Conservation (phyloP, 2,329 filamentous ascomycete genomes). For the Lomentospora prolificans region DNA sequence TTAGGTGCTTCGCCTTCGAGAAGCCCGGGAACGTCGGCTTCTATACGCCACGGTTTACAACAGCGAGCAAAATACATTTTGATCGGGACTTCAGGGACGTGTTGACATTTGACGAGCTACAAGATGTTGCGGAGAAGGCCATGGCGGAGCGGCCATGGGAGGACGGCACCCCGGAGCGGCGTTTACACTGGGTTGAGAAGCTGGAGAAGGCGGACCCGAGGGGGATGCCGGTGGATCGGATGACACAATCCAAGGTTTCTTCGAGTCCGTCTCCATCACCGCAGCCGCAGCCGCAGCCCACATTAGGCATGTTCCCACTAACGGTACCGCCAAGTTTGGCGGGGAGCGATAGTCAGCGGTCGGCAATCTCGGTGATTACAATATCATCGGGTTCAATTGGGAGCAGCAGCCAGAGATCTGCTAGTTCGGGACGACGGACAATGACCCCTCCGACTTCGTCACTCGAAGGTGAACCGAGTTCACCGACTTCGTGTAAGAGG, state of each 20-base stretch:
- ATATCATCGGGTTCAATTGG: neutral
- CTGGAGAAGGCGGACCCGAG: conserved; percentile 46
- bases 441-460: conserved; percentile 2
- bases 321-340: neutral
- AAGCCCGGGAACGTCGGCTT: conserved; percentile 59
- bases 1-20: conserved; percentile 72
- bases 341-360: neutral
- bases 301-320: neutral
- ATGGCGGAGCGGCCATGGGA: conserved; percentile 28
- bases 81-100: conserved; percentile 63
- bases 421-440: neutral
- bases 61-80: conserved; percentile 65
- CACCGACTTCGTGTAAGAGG: neutral
- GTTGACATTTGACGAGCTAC: conserved; percentile 59
- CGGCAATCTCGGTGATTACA: neutral
- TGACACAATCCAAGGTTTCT: conserved; percentile 34
- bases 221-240: conserved; percentile 29
- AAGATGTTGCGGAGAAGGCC: conserved; percentile 52
- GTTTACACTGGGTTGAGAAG: conserved; percentile 48
- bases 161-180: conserved; percentile 49
- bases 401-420: neutral
- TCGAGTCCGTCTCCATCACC: conserved; percentile 24
- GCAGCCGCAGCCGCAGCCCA: conserved; percentile 11
- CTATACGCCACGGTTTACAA: conserved; percentile 68
- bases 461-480: neutral